A percentile compares a stretch with the other conserved stretches of the same genome.
These are phyloP conservation scores for Penicillium chermesinum DNA, from an alignment of 495 filamentous ascomycete species.

Conservation along the genomic window DNA sequence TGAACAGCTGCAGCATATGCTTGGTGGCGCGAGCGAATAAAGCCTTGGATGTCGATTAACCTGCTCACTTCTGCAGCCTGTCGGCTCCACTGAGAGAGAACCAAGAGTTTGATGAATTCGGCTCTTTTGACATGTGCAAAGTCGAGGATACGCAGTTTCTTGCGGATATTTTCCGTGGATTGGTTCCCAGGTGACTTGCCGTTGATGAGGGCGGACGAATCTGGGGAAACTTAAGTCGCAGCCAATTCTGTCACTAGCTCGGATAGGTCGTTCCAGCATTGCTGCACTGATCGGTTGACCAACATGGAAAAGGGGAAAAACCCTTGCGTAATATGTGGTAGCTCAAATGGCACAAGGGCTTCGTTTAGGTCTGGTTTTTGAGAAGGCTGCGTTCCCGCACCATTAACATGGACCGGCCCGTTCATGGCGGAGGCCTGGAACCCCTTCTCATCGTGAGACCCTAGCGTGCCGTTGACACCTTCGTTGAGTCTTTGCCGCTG, in stretches of 20 bases:
- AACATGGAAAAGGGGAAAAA: slow-evolving; percentile 67
- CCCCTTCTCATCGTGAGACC: slow-evolving; percentile 12
- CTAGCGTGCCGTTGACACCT: slow-evolving; percentile 21
- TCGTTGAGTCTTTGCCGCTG: slow-evolving; percentile 21
- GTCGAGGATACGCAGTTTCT: slow-evolving; percentile 72
- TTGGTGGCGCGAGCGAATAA: slow-evolving; percentile 56
- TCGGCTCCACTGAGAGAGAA: slow-evolving; percentile 82
- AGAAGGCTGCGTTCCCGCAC: slow-evolving; percentile 4
- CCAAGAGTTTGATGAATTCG: slow-evolving; percentile 84
- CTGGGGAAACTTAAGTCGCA: slow-evolving; percentile 52
- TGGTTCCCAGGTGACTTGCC: slow-evolving; percentile 54
- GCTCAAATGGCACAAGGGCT: slow-evolving; percentile 53
- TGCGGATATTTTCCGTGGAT: slow-evolving; percentile 62
- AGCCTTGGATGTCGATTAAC: slow-evolving; percentile 76
- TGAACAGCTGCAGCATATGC: slow-evolving; percentile 53
- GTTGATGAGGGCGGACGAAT: slow-evolving; percentile 29
- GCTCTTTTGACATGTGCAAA: slow-evolving; percentile 61
- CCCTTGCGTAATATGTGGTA: slow-evolving; percentile 71
- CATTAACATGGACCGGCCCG: slow-evolving; percentile 29
- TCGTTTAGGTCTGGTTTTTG: neutral
- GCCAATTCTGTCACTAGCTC: slow-evolving; percentile 67
- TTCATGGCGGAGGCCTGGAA: slow-evolving; percentile 19
- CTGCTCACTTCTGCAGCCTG: slow-evolving; percentile 70
- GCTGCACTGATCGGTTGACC: slow-evolving; percentile 71
- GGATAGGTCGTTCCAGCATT: slow-evolving; percentile 69